A percentile compares a stretch with the other conserved stretches of the same genome.
phyloP scores from a whole-genome alignment of 805 yeast species.

The Schwanniomyces polymorphus region DNA sequence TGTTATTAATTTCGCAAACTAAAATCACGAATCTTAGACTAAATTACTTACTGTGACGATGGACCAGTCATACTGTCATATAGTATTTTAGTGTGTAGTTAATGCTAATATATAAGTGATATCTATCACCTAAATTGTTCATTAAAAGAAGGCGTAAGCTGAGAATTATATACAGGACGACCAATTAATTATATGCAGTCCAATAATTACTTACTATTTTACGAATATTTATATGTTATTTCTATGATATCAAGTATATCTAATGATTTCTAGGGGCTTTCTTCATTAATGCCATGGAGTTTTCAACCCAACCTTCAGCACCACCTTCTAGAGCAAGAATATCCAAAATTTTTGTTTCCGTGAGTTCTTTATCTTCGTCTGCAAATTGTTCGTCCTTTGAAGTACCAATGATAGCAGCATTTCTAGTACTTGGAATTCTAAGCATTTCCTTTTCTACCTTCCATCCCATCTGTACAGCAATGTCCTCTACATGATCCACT shows the following conservation, averaged over 20 bases:
- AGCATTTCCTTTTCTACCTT: constrained; percentile 79
- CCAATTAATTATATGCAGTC: neutral
- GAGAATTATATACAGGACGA: neutral
- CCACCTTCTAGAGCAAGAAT: constrained; percentile 80
- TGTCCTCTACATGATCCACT: constrained; percentile 78
- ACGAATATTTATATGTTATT: neutral
- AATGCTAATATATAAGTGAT: neutral
- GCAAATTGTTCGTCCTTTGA: constrained; percentile 23
- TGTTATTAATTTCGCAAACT: no score
- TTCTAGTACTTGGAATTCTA: constrained; percentile 91
- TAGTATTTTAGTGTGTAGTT: neutral
- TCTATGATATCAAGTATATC: neutral
- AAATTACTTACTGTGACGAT: constrained; percentile 42
- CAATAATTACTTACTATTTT: neutral
- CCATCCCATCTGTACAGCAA: constrained; percentile 79
- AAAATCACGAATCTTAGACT: no score
- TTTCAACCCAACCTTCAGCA: constrained; percentile 87
- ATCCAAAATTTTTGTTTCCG: constrained; percentile 50
- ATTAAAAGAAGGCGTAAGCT: neutral
- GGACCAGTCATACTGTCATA: constrained; percentile 37
- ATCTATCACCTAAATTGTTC: neutral
- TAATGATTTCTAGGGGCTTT: constrained; percentile 73
- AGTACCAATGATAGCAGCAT: constrained; percentile 83
- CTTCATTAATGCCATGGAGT: constrained; percentile 68
- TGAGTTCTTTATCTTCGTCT: constrained; percentile 28